These are phyloP conservation scores for Penium margaritaceum DNA, from an alignment of 139 green algal genomes.

Conservation along the genomic window DNA sequence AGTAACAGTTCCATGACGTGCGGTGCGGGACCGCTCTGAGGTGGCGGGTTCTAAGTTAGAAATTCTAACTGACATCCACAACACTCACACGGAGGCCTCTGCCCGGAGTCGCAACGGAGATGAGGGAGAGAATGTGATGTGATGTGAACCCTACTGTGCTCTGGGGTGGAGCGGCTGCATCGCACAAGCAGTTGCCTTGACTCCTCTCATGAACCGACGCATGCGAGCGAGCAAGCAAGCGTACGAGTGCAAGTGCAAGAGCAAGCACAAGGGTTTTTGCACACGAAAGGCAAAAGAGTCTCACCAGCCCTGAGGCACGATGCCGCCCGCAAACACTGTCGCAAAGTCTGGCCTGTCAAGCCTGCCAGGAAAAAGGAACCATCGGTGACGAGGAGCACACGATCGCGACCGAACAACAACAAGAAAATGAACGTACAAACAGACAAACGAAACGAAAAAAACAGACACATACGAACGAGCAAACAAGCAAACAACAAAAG, in stretches of 20 bases:
- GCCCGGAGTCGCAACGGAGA: neutral
- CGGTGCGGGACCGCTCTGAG: too few relatives aligned
- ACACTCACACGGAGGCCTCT: too few relatives aligned
- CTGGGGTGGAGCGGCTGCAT: neutral
- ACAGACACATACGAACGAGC: too few relatives aligned
- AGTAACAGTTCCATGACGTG: too few relatives aligned
- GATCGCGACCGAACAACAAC: too few relatives aligned
- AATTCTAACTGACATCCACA: too few relatives aligned
- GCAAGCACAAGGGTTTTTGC: neutral
- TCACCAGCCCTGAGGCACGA: constrained; percentile 19
- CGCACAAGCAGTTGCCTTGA: neutral
- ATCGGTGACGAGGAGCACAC: neutral
- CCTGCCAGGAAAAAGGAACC: constrained; percentile 6
- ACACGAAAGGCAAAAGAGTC: neutral
- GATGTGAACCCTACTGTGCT: neutral
- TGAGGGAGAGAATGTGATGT: neutral
- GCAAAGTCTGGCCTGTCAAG: constrained; percentile 33
- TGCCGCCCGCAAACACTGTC: constrained; percentile 12
- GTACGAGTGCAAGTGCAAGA: too few relatives aligned
- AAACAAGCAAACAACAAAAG: too few relatives aligned
- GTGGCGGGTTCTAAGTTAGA: too few relatives aligned
- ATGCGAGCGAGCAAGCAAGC: too few relatives aligned
- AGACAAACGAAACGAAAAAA: too few relatives aligned
- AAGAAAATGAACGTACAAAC: too few relatives aligned
- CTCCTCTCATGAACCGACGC: neutral